Base-by-base conservation (phyloP, 306 rosid species). In the Boehmeria nivea region DNA sequence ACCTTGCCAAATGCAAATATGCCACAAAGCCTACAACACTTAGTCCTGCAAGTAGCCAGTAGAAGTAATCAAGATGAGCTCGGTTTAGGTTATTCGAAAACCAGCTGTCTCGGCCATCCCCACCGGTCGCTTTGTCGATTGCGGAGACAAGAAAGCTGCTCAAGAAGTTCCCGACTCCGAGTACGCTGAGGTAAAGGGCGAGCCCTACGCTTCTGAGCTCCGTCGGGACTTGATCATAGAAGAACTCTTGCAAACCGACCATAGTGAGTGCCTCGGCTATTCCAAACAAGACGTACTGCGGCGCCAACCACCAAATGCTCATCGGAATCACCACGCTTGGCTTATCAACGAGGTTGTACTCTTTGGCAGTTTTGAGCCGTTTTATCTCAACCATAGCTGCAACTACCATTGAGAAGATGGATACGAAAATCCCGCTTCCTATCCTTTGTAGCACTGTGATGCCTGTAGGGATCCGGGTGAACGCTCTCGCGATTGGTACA, bases 391-490 rank as follows among this genome's bases (percentile, higher is more conserved):
- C 63, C 3, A 60, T 19, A 54, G 74, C 68, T 44, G 74, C 68
- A 54, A 69, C 3, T 18, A 45, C 60, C 68, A 61, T 69, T 6
- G 52, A 17, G 40, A 62, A 1, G 14, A 48, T 8, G 19, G 68
- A 69, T 16, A 69, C 4, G 8, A 61, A 2, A 27, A 61, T 45
- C 25, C 74, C 74, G 18, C 19, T 61, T 53, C 74, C 68, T 17
- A 69, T 60, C 61, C 68, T 69, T 31, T 69, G 68, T 6, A 69
- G 52, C 66, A 44, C 42, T 45, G 73, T 59, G 50, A 68, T 51
- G 28, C 73, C 73, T 9, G 73, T 42, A 19, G 68, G 46, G 51
- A 24, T 54, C 17, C 46, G 3, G 17, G 52, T 69, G 51, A 54
- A 25, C 37, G 60, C 31, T 44, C 57, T 60, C 1, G 68, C 74